Evolutionary conservation across 2,329 filamentous ascomycete genomes (phyloP).

Genomic region (Sclerotinia spermophila): DNA sequence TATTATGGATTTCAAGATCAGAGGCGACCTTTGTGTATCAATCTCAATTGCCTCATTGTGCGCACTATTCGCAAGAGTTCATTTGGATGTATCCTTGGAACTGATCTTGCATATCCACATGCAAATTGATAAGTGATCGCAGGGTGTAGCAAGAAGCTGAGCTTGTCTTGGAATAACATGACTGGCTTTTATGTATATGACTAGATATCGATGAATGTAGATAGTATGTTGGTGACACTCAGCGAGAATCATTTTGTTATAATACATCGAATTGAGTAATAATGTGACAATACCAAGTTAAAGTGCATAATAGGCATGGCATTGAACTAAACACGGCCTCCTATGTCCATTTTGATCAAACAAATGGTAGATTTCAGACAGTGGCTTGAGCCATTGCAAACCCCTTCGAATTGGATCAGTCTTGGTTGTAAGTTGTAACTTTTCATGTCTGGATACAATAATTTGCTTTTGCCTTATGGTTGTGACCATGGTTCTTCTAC

Average conservation of each 20-base stretch:
- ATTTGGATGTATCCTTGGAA: neutral
- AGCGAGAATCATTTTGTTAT: neutral
- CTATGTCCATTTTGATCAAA: neutral
- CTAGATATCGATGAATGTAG: neutral
- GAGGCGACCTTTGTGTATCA: neutral
- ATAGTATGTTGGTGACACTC: neutral
- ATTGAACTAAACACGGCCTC: neutral
- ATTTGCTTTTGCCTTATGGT: neutral
- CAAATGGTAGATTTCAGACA: too few relatives aligned
- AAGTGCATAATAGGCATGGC: neutral
- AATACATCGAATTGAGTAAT: neutral
- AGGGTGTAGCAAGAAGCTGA: neutral
- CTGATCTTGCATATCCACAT: neutral
- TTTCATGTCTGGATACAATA: neutral
- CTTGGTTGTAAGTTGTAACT: neutral
- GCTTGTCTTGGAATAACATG: constrained; percentile 6
- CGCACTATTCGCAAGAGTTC: neutral
- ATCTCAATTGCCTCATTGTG: neutral
- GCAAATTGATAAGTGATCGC: neutral
- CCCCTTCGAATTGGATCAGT: neutral
- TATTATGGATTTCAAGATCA: neutral
- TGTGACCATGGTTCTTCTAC: neutral
- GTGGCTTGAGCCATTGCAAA: neutral
- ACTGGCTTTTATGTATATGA: neutral
- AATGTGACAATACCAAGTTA: neutral